phyloP scores from a whole-genome alignment of 179 eudicot genomes.

The Actinidia polygama region DNA sequence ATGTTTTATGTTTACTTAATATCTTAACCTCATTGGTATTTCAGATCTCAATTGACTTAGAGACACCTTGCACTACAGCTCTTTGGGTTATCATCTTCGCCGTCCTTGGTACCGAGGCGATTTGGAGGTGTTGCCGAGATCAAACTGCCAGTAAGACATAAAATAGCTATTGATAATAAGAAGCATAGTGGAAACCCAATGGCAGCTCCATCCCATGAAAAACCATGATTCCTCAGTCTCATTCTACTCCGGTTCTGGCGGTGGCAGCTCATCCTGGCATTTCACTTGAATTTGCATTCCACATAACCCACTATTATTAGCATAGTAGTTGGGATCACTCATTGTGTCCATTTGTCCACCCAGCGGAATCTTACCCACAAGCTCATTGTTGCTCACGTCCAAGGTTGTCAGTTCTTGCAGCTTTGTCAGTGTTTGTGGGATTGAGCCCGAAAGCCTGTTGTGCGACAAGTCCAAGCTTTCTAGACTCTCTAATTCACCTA shows the following conservation, averaged over 20 bases:
- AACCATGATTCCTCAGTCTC: slow-evolving; percentile 32
- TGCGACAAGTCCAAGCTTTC: slow-evolving; percentile 59
- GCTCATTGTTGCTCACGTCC: slow-evolving; percentile 60
- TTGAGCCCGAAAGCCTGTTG: slow-evolving; percentile 49
- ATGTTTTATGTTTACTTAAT: neutral
- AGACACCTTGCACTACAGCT: neutral
- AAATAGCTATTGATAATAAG: slow-evolving; percentile 22
- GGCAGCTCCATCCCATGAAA: slow-evolving; percentile 49
- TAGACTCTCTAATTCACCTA: slow-evolving; percentile 44
- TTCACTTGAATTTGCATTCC: slow-evolving; percentile 49
- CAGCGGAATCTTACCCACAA: slow-evolving; percentile 44
- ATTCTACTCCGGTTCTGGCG: slow-evolving; percentile 12
- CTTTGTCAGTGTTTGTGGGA: slow-evolving; percentile 47
- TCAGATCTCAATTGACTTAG: neutral
- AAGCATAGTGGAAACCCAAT: slow-evolving; percentile 50
- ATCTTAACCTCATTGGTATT: neutral
- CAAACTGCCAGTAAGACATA: slow-evolving; percentile 31
- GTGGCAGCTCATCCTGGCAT: slow-evolving; percentile 34
- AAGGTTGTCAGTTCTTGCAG: slow-evolving; percentile 39
- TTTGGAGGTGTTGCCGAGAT: slow-evolving; percentile 11
- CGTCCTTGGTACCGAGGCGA: neutral
- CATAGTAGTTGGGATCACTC: slow-evolving; percentile 43
- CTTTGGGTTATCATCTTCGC: neutral
- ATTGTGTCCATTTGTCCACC: slow-evolving; percentile 54
- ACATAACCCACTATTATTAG: slow-evolving; percentile 59